Percentiles rank a stretch among this genome's conserved stretches.
Conservation (phyloP, 768 basidiomycete genomes). For the Boletus tylopilopsis region DNA sequence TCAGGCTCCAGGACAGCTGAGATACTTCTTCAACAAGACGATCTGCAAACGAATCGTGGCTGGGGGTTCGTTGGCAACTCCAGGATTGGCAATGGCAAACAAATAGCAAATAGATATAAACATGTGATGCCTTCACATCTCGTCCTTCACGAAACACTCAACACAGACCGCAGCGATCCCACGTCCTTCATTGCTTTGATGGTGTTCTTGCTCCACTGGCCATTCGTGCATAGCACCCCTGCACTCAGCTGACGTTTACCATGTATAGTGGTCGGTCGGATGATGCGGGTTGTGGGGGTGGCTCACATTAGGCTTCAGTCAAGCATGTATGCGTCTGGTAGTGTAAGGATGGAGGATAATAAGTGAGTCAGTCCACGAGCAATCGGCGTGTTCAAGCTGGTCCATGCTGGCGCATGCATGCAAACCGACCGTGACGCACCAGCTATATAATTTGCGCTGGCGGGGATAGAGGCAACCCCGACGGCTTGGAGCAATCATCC, state of each 20-base stretch:
- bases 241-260: constrained; percentile 2
- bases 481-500: too few relatives aligned
- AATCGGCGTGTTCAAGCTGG: background rate
- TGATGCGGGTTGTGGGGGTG: constrained; percentile 7
- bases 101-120: too few relatives aligned
- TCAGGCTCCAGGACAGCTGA: too few relatives aligned
- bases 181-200: background rate
- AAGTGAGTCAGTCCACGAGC: background rate
- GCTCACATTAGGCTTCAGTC: constrained; percentile 7
- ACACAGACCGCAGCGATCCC: background rate
- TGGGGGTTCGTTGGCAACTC: too few relatives aligned
- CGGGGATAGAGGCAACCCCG: too few relatives aligned
- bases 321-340: background rate
- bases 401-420: constrained; percentile 1
- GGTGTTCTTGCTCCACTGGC: background rate
- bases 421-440: background rate
- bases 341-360: background rate
- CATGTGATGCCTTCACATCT: too few relatives aligned
- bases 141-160: too few relatives aligned
- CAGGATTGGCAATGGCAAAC: too few relatives aligned
- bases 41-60: too few relatives aligned
- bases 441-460: background rate
- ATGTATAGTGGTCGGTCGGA: background rate
- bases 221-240: constrained; percentile 10
- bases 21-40: too few relatives aligned